Conservation (phyloP, 495 filamentous ascomycete species). For the Cercophora scortea region DNA sequence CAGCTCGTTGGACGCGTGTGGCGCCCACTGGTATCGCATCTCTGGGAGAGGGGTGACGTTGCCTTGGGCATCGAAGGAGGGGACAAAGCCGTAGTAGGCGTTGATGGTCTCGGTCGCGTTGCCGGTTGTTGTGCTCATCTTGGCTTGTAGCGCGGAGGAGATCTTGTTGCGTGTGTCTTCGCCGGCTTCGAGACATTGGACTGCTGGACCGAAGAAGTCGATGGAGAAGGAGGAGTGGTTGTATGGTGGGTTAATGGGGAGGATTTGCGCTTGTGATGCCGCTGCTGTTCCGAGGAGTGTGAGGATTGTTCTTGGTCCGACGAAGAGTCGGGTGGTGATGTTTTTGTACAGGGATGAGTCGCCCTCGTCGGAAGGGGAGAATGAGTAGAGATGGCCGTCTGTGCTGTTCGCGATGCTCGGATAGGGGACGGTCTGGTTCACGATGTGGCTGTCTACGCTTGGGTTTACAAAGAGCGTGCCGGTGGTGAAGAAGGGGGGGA, state of each 20-base stretch:
- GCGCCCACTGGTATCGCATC: neutral
- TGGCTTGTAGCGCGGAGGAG: neutral
- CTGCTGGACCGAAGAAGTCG: neutral
- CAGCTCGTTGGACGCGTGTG: constrained; percentile 1
- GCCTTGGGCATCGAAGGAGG: neutral
- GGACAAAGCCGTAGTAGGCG: constrained; percentile 5
- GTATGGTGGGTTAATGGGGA: neutral
- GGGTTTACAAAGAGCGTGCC: neutral
- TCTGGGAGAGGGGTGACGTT: neutral
- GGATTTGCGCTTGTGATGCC: neutral
- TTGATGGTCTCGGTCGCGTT: neutral
- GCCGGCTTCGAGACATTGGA: neutral
- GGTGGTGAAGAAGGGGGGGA: constrained; percentile 4
- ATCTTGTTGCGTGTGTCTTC: neutral
- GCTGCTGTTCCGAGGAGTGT: neutral
- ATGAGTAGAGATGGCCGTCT: constrained; percentile 1
- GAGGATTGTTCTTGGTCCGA: neutral
- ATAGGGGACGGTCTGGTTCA: neutral
- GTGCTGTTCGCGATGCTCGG: constrained; percentile 2
- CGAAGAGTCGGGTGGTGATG: neutral
- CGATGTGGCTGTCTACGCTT: neutral
- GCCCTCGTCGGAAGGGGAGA: constrained; percentile 1
- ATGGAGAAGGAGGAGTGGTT: constrained; percentile 1
- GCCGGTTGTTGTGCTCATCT: neutral
- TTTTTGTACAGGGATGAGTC: neutral